Base-by-base conservation (phyloP, 345 rosid species). In the Passiflora organensis region DNA sequence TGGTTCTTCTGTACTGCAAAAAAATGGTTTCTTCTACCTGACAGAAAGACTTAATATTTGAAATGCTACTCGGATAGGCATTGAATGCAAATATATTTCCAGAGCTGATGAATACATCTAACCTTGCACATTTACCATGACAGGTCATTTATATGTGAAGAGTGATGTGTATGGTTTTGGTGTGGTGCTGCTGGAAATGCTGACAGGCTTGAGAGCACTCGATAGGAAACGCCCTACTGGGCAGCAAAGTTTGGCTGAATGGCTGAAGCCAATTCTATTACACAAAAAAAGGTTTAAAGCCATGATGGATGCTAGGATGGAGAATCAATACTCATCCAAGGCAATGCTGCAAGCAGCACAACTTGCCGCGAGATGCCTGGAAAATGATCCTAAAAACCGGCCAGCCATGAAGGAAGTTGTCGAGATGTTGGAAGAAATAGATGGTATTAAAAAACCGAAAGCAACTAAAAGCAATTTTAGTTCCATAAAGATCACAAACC, bases 151-250 rank as follows among this genome's bases (percentile, higher is more conserved):
- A 20, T 82, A 78, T 6, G 86, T 85, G 51, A 80, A 80, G 67
- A 85, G 93, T 24, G 93, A 85, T 60, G 89, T 85, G 24, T 85
- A 78, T 13, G 81, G 89, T 13, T 82, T 82, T 10, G 89, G 89
- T 0, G 93, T 82, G 18, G 82, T 85, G 63, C 69, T 85, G 55
- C 77, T 85, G 1, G 89, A 85, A 59, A 10, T 80, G 48, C 22
- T 85, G 71, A 76, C 84, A 1, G 89, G 93, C 48, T 43, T 63
- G 57, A 67, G 86, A 58, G 76, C 81, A 17, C 52, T 80, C 2
- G 82, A 85, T 41, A 32, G 17, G 0, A 65, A 14, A 20, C 76
- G 89, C 3, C 79, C 81, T 0, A 23, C 1, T 0, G 80, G 67
- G 50, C 68, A 78, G 66, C 84, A 72, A 38, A 80, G 51, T 58